Conservation (phyloP, 2,329 filamentous ascomycete genomes). For the Stagonosporopsis cucurbitacearum region DNA sequence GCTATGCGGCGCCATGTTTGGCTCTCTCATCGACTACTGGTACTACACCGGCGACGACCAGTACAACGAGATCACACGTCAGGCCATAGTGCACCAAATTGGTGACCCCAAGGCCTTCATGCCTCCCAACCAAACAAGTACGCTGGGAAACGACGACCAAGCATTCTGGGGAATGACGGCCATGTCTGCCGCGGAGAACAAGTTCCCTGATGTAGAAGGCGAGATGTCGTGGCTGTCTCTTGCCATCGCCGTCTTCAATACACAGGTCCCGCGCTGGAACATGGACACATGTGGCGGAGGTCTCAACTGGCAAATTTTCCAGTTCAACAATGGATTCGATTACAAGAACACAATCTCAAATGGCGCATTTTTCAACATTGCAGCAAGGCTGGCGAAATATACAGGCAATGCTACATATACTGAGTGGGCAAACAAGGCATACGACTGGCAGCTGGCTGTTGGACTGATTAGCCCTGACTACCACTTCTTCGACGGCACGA, state of each 20-base stretch:
- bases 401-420: slow-evolving; percentile 61
- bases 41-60: slow-evolving; percentile 46
- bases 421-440: slow-evolving; percentile 68
- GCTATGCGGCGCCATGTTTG: slow-evolving; percentile 49
- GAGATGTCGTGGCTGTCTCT: slow-evolving; percentile 67
- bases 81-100: slow-evolving; percentile 73
- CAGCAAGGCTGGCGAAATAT: slow-evolving; percentile 72
- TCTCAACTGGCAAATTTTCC: slow-evolving; percentile 74
- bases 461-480: slow-evolving; percentile 57
- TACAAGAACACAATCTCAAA: slow-evolving; percentile 84
- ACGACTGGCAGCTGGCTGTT: slow-evolving; percentile 59
- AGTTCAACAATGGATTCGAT: slow-evolving; percentile 73
- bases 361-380: slow-evolving; percentile 78
- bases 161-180: slow-evolving; percentile 73
- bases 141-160: slow-evolving; percentile 73
- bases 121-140: slow-evolving; percentile 71
- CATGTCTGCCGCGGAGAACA: slow-evolving; percentile 69
- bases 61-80: slow-evolving; percentile 43
- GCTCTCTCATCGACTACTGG: slow-evolving; percentile 47
- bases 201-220: slow-evolving; percentile 59
- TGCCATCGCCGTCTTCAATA: slow-evolving; percentile 72
- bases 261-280: slow-evolving; percentile 73
- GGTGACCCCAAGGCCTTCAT: slow-evolving; percentile 74
- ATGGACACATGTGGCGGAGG: slow-evolving; percentile 69
- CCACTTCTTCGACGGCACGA: slow-evolving; percentile 54